Evolutionary conservation across 352 stramenopile species (phyloP), one percentile per base, ranked within the genome.

Genomic region (Plasmopara viticola): DNA sequence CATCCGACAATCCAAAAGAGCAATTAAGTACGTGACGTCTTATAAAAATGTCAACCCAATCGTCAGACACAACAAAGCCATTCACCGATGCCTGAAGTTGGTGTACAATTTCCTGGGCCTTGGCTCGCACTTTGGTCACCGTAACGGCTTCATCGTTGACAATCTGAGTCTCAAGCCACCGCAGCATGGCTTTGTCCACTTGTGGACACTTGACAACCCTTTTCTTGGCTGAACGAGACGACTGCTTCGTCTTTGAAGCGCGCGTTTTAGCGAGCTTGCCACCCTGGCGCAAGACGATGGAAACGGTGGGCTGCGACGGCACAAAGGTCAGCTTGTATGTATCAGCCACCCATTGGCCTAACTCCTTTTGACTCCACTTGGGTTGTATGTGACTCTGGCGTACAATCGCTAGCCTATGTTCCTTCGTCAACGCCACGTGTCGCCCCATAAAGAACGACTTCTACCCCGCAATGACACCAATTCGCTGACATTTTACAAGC

Each of bases 271-370:
- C 29, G 7, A 80, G 70, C 34, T 68, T 70, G 51, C 78, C 66
- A 37, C 60, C 71, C 35, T 69, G 64, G 31, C 85, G 84, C 50
- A 90, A 69, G 51, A 80, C 74, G 56, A 86, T 62, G 29, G 78
- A 88, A 51, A 90, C 88, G 14, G 77, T 82, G 35, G 80, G 79
- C 66, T 90, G 80, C 58, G 80, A 88, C 53, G 80, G 80, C 58
- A 74, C 66, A 33, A 66, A 65, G 14, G 50, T 29, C 30, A 90
- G 57, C 12, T 62, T 44, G 52, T 87, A 91, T 13, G 72, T 74
- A 5, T 76, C 65, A 30, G 79, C 74, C 8, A 66, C 75, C 80
- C 80, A 91, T 44, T 80, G 61, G 20, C 71, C 73, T 35, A 91
- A 58, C 58, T 84, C 60, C 54, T 60, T 68, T 62, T 91, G 80